Percentiles rank a stretch among this genome's conserved stretches.
Evolutionary conservation across 345 rosid genomes (phyloP).

Genomic region (Camelina hispida): DNA sequence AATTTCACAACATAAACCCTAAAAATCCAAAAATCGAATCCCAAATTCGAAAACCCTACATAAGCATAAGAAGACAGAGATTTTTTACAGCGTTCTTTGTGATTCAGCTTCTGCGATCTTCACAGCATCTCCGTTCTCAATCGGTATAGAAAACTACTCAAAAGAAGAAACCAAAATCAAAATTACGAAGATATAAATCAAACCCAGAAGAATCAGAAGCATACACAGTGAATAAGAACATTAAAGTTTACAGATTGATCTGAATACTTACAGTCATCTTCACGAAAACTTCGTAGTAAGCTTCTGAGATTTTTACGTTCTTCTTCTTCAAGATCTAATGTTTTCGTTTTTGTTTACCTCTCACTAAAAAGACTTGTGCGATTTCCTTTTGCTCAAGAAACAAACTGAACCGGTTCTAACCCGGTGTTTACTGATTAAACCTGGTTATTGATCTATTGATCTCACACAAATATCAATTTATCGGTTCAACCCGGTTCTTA

Average conservation of each 20-base stretch:
- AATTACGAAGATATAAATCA: not conserved
- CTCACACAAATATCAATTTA: not conserved
- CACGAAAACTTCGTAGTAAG: not conserved
- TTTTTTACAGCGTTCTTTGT: slow-evolving; percentile 57
- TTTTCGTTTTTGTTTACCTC: not conserved
- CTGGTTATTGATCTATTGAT: not conserved
- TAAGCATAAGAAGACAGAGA: slow-evolving; percentile 1
- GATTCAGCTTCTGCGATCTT: slow-evolving; percentile 48
- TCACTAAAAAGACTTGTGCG: slow-evolving; percentile 22
- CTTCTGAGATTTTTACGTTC: slow-evolving; percentile 23
- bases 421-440: not conserved
- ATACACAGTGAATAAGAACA: not conserved
- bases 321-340: slow-evolving; percentile 37
- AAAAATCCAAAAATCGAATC: slow-evolving; percentile 13
- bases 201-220: slow-evolving; percentile 3
- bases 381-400: slow-evolving; percentile 52
- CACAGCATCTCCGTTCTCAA: slow-evolving; percentile 43
- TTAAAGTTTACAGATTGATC: not conserved
- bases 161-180: not conserved
- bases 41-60: slow-evolving; percentile 6
- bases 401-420: slow-evolving; percentile 12
- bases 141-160: slow-evolving; percentile 44
- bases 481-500: not conserved
- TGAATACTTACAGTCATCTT: slow-evolving; percentile 46
- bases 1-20: slow-evolving; percentile 22